Conservation (phyloP, 805 yeast genomes). For the Saccharomycodes ludwigii region DNA sequence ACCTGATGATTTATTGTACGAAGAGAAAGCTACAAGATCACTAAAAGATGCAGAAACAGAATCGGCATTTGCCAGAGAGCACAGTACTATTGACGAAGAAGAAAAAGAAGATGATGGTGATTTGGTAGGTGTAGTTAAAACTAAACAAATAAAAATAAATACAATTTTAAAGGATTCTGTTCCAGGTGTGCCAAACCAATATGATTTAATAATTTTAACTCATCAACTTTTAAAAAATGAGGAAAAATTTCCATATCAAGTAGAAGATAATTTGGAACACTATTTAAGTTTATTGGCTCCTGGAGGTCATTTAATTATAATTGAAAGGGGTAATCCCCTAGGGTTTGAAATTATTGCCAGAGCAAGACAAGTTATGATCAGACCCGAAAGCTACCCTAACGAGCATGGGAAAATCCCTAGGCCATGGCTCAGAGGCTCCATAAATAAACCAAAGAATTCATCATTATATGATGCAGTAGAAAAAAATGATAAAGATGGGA, state of each 20-base stretch:
- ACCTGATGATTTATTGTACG: constrained; percentile 15
- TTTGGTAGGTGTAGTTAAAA: constrained; percentile 41
- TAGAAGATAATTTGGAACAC: constrained; percentile 53
- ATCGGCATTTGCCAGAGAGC: constrained; percentile 8
- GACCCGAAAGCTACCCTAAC: constrained; percentile 57
- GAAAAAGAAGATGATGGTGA: constrained; percentile 15
- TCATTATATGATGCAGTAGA: constrained; percentile 11
- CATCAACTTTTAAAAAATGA: constrained; percentile 60
- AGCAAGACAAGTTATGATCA: constrained; percentile 79
- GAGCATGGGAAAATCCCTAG: constrained; percentile 58
- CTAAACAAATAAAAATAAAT: constrained; percentile 38
- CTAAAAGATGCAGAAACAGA: constrained; percentile 4
- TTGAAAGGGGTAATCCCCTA: constrained; percentile 81
- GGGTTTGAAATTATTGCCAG: constrained; percentile 85
- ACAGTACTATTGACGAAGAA: constrained; percentile 7
- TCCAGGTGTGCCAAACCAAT: constrained; percentile 37
- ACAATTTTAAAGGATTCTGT: constrained; percentile 44
- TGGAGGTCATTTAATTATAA: constrained; percentile 62
- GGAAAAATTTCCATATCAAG: constrained; percentile 54
- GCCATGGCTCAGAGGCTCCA: constrained; percentile 46
- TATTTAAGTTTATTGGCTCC: constrained; percentile 56
- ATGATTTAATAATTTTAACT: constrained; percentile 73
- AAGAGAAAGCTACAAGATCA: constrained; percentile 8
- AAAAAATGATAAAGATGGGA: constrained; percentile 15
- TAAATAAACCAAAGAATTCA: constrained; percentile 16